A percentile compares a stretch with the other conserved stretches of the same genome.
Evolutionary conservation across 2,329 filamentous ascomycete genomes (phyloP).

Genomic region (Xylaria hypoxylon): DNA sequence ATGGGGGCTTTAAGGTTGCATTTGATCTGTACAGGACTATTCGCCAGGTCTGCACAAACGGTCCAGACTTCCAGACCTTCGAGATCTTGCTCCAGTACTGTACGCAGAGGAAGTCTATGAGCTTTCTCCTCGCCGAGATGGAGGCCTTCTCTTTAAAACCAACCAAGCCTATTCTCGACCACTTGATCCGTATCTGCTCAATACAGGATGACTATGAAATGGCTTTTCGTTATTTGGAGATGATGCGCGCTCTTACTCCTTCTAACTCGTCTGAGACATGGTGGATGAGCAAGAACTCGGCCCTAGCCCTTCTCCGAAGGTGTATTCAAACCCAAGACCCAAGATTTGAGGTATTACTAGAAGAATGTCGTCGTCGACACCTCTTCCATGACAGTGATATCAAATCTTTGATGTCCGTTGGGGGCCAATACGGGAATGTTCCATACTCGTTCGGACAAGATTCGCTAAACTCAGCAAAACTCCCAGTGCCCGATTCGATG

Average conservation of each 20-base stretch:
- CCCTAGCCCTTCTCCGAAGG: conserved; percentile 51
- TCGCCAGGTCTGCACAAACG: conserved; percentile 51
- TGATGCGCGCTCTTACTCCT: conserved; percentile 41
- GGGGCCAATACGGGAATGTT: not conserved
- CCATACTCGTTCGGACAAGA: conserved; percentile 5
- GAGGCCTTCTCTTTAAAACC: conserved; percentile 51
- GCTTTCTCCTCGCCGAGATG: conserved; percentile 55
- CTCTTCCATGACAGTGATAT: conserved; percentile 47
- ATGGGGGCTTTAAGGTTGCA: conserved; percentile 45
- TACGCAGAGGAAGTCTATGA: conserved; percentile 47
- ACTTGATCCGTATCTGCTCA: conserved; percentile 51
- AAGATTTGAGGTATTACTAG: conserved; percentile 51
- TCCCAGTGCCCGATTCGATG: not conserved
- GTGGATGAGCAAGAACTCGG: conserved; percentile 52
- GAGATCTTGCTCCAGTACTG: conserved; percentile 51
- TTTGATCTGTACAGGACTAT: conserved; percentile 55
- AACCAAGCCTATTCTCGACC: conserved; percentile 48
- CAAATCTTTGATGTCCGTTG: conserved; percentile 38
- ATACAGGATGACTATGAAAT: conserved; percentile 51
- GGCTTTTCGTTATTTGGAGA: conserved; percentile 51
- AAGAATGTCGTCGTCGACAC: conserved; percentile 47
- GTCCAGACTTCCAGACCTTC: conserved; percentile 54
- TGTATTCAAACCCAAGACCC: conserved; percentile 52
- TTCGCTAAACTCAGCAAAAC: conserved; percentile 11
- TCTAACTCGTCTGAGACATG: conserved; percentile 36